Percentiles rank a stretch among this genome's conserved stretches.
Conservation (phyloP, 768 basidiomycete species). For the Obba rivulosa region DNA sequence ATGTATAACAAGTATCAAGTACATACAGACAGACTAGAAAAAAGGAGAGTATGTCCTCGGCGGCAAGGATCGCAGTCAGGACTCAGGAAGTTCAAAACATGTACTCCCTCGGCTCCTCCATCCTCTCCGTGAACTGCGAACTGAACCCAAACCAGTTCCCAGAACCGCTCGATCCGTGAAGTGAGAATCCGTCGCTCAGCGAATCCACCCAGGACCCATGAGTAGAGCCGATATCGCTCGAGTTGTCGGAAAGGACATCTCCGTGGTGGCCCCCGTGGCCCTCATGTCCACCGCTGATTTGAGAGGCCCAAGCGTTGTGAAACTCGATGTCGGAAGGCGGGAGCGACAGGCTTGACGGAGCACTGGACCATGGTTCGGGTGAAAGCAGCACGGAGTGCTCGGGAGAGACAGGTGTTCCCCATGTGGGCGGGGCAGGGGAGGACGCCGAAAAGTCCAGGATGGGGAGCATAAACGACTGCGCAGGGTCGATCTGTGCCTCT, state of each 20-base stretch:
- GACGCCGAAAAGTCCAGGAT: constrained; percentile 69
- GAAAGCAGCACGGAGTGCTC: constrained; percentile 4
- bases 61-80: background rate
- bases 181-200: constrained; percentile 17
- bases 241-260: constrained; percentile 1
- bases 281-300: constrained; percentile 9
- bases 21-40: background rate
- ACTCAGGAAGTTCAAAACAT: constrained; percentile 16
- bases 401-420: background rate
- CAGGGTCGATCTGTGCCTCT: constrained; percentile 40
- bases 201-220: constrained; percentile 12
- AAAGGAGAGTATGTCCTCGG: background rate
- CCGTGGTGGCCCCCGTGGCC: background rate
- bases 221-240: constrained; percentile 3
- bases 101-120: constrained; percentile 18
- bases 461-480: constrained; percentile 70
- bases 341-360: constrained; percentile 1
- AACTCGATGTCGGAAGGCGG: constrained; percentile 15
- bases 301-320: constrained; percentile 20
- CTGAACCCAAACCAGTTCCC: constrained; percentile 23
- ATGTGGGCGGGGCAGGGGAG: constrained; percentile 16
- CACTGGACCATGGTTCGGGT: constrained; percentile 6
- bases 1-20: no score
- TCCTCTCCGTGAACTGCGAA: constrained; percentile 25
- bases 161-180: no score